Conservation (phyloP, 805 yeast species). For the Ogataea ramenticola region DNA sequence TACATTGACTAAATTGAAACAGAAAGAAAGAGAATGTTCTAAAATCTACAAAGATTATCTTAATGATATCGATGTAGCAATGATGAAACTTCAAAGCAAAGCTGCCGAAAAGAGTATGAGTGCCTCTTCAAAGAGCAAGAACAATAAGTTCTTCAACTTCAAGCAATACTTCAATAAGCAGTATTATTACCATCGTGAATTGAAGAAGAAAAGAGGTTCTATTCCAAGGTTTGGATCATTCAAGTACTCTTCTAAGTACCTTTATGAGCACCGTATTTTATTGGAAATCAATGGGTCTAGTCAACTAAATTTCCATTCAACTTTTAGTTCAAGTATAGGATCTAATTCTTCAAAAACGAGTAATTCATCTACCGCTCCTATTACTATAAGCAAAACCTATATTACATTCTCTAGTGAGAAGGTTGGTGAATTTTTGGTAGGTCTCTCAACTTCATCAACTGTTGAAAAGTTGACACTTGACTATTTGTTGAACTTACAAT, state of each 20-base stretch:
- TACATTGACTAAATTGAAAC: slow-evolving; percentile 35
- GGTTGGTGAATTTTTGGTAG: slow-evolving; percentile 65
- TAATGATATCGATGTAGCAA: slow-evolving; percentile 36
- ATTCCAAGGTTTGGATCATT: slow-evolving; percentile 72
- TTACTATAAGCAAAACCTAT: slow-evolving; percentile 54
- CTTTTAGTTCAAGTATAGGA: slow-evolving; percentile 1
- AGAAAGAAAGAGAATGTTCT: slow-evolving; percentile 37
- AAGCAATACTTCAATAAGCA: slow-evolving; percentile 61
- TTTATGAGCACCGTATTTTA: slow-evolving; percentile 66
- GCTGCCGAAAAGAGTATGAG: slow-evolving; percentile 38
- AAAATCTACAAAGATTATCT: slow-evolving; percentile 40
- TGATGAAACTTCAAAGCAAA: slow-evolving; percentile 35
- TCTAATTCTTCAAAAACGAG: background rate
- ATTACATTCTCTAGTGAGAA: slow-evolving; percentile 72
- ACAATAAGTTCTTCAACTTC: slow-evolving; percentile 26
- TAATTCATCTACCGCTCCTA: slow-evolving; percentile 30
- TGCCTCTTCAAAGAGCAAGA: slow-evolving; percentile 12
- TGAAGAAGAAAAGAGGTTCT: slow-evolving; percentile 58
- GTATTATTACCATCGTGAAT: slow-evolving; percentile 65
- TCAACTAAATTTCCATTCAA: slow-evolving; percentile 30
- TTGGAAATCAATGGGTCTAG: slow-evolving; percentile 35
- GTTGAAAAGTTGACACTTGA: slow-evolving; percentile 48
- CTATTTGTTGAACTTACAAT: slow-evolving; percentile 65
- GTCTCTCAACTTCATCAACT: slow-evolving; percentile 43
- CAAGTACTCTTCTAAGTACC: slow-evolving; percentile 67